Percentiles rank a stretch among this genome's conserved stretches.
Evolutionary conservation across 768 basidiomycete species (phyloP).

Genomic region (Rhodocollybia butyracea): DNA sequence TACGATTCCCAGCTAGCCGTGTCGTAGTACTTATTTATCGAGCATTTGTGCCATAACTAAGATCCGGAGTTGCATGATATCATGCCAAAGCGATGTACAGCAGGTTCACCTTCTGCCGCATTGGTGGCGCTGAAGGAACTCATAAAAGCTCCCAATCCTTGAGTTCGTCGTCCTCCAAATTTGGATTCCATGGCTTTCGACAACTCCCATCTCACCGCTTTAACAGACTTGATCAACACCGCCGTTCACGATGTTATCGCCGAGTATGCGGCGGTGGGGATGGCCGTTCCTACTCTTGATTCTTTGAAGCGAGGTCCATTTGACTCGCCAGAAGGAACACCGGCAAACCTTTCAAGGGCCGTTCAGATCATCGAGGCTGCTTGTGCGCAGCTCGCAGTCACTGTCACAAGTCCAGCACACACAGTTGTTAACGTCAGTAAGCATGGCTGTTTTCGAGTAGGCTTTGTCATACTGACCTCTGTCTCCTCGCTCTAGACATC

Average conservation of each 20-base stretch:
- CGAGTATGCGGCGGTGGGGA: conserved; percentile 23
- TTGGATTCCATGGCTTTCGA: no score
- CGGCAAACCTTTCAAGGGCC: conserved; percentile 21
- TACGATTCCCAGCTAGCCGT: no score
- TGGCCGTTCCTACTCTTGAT: conserved; percentile 29
- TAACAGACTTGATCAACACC: no score
- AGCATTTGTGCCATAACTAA: no score
- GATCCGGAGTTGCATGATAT: no score
- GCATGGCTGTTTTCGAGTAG: neutral
- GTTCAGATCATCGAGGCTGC: conserved; percentile 31
- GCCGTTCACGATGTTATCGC: conserved; percentile 26
- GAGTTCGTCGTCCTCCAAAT: no score
- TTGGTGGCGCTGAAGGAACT: no score
- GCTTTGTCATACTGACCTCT: neutral
- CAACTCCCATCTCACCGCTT: no score
- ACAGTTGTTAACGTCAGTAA: conserved; percentile 24
- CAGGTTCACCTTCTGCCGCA: no score
- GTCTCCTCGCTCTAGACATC: conserved; percentile 10
- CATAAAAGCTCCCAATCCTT: no score
- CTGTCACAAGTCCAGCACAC: conserved; percentile 26
- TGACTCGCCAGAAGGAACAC: conserved; percentile 21
- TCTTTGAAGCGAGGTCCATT: conserved; percentile 30
- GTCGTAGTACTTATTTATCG: no score
- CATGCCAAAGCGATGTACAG: no score
- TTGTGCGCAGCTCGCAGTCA: conserved; percentile 27